Evolutionary conservation across 805 yeast genomes (phyloP), one percentile per base, ranked within the genome.

Genomic region (Kuraishia capsulata): DNA sequence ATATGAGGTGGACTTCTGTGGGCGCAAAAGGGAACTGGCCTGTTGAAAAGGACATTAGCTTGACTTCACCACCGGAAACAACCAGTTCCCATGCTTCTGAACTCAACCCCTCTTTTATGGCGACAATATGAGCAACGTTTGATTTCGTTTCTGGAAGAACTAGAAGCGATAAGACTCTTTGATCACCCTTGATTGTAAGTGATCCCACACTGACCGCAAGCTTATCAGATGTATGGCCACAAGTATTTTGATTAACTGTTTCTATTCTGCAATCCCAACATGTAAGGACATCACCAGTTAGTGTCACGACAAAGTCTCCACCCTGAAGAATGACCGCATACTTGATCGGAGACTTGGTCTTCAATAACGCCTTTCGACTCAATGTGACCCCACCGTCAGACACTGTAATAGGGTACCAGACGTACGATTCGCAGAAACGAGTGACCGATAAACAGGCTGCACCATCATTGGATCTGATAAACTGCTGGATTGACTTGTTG

Each of bases 391-490:
- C 43, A 2, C 47, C 45, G 30, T 49, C 36, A 8, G 50, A 48
- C 35, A 61, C 45, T 2, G 50, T 48, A 13, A 57, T 50, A 0
- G 80, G 73, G 10, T 53, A 51, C 90, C 90, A 81, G 3, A 81
- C 56, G 32, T 69, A 67, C 46, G 74, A 77, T 42, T 78, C 83
- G 32, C 71, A 71, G 47, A 78, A 81, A 44, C 87, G 61, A 5
- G 81, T 73, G 10, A 69, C 56, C 1, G 87, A 73, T 9, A 82
- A 54, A 43, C 79, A 54, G 0, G 82, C 69, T 20, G 67, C 62
- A 26, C 89, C 90, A 49, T 77, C 75, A 5, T 76, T 62, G 1
- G 95, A 81, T 48, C 88, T 74, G 14, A 75, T 62, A 3, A 89
- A 56, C 36, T 67, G 69, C 46, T 73, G 76, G 18, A 89, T 78